Evolutionary conservation across 148 eudicot species (phyloP).

Genomic region (Rhododendron molle): DNA sequence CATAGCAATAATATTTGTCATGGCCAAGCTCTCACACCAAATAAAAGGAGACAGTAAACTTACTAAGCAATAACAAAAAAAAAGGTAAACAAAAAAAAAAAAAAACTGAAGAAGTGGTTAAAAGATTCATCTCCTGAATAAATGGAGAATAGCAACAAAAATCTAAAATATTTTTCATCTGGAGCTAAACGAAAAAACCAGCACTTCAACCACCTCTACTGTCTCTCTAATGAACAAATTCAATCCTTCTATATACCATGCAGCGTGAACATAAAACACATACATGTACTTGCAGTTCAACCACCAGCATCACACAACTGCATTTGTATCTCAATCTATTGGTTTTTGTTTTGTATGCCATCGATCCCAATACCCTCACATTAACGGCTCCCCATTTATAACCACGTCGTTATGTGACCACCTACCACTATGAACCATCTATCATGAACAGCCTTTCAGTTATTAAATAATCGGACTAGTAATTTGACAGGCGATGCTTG

Average conservation of each 20-base stretch:
- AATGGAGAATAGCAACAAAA: neutral
- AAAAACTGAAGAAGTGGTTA: neutral
- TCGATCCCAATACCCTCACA: neutral
- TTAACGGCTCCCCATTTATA: neutral
- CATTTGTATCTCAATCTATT: neutral
- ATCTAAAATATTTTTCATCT: neutral
- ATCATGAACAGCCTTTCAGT: neutral
- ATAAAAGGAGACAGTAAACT: neutral
- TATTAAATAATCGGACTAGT: neutral
- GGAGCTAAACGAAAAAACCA: neutral
- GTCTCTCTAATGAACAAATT: neutral
- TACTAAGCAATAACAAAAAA: neutral
- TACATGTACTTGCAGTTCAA: neutral
- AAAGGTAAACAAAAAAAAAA: neutral
- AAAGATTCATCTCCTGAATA: neutral
- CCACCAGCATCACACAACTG: neutral
- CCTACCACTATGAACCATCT: neutral
- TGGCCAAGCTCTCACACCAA: neutral
- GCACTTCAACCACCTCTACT: neutral
- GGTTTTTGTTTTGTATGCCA: neutral
- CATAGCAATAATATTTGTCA: neutral
- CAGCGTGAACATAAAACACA: neutral
- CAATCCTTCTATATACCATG: neutral
- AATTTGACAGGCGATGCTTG: neutral
- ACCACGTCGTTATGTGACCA: neutral